Base-by-base conservation (phyloP, 2,329 filamentous ascomycete species). In the Tothia fuscella region DNA sequence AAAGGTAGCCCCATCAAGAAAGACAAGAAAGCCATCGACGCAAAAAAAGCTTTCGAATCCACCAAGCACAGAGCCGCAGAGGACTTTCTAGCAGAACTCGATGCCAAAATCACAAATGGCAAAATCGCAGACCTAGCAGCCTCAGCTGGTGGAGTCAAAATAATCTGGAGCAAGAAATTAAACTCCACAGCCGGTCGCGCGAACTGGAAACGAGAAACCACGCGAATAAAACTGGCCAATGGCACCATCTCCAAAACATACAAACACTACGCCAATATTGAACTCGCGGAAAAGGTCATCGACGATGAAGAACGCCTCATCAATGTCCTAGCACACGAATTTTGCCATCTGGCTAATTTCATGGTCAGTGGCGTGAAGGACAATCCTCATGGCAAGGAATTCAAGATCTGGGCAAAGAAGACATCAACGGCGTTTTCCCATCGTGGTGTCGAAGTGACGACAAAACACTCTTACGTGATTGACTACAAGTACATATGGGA, bases 281-380 rank as follows among this genome's bases (percentile, higher is more conserved):
- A 96, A 56, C 74, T 96, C 2, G 85, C 88, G 0, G 78, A 84
- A 42, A 93, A 93, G 57, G 80, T 95, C 35, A 87, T 96, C 47
- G 78, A 86, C 55, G 73, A 80, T 53, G 76, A 83, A 39, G 62
- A 81, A 44, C 76, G 85, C 3, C 71, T 96, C 1, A 71, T 91
- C 48, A 95, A 95, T 58, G 87, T 91, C 0, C 64, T 96, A n/a
- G 86, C 89, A 0, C 91, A 98, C 58, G 91, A 98, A 53, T 96
- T 91, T 65, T 96, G 91, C 59, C 91, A 98, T 56, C 66, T 96
- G 1, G 80, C 85, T 32, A 93, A 87, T 53, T 95, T 89, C 59
- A 93, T 96, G 77, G 67, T 96, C 48, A 80, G 72, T 37, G 76
- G 79, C 26, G 66, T 88, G 26, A 79, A 75, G 32, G 78, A 77